Base-by-base conservation (phyloP, 129 eudicot genomes). In the Flaveria ramosissima region DNA sequence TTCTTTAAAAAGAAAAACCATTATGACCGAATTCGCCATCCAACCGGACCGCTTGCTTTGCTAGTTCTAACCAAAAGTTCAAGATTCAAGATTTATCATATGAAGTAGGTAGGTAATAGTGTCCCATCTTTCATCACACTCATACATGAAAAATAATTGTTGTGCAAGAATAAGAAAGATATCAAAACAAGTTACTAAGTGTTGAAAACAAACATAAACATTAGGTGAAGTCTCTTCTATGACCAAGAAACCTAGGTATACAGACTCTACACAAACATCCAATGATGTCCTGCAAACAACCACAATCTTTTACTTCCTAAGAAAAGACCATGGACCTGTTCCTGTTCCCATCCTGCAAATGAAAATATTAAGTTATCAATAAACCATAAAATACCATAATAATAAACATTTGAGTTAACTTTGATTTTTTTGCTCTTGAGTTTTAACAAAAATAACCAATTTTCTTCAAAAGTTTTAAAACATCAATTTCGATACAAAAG, bases 301-400 rank as follows among this genome's bases (percentile, higher is more conserved):
- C 19, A 72, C 64, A 80, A 15, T 41, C 61, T 70, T 77, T 16
- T 68, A 77, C 17, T 77, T 77, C 71, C 83, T 76, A 39, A 92
- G 97, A 68, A 89, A 92, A 7, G 78, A 80, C 96, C 97, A 92
- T 11, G 97, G 96, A 70, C 96, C 97, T 2, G 97, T 92, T 72
- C 97, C 91, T 24, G 92, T 89, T 52, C 96, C 84, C 84, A 80
- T 80, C 84, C 79, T 79, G 73, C 68, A 71, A 79, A 50, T 42
- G 12, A 24, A 52, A 6, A 59, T 20, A 53, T 26, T 24, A 62
- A 55, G 24, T 55, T 41, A 60, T 70, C 62, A 78, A 13, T 43
- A 48, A 74, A 66, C 48, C 47, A 6, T 32, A 19, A 70, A 46
- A 19, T 32, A 32, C 39, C 14, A 52, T 59, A 17, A 59, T 2